Evolutionary conservation across 139 green algal species (phyloP), one percentile per base, ranked within the genome.

Genomic region (Tetradesmus lagerheimii): DNA sequence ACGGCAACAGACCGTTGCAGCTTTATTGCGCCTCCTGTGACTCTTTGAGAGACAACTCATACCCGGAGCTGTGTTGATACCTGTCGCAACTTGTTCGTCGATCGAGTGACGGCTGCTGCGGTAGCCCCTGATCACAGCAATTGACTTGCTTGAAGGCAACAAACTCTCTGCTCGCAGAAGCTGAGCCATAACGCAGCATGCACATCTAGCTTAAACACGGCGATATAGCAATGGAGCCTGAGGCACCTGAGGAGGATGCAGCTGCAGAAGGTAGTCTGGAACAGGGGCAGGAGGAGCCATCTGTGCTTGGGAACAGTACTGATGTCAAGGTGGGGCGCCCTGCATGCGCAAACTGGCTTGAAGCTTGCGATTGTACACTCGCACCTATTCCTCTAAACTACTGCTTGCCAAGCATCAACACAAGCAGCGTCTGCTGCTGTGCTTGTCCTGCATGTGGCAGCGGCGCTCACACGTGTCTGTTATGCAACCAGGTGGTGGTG

Each of bases 401-500:
- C 1, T 62, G 47, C 1, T 14, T 23, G 47, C 18, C 47, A 62
- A 8, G 43, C 8, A 8, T 50, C 43, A 50, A 8, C 43, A 4
- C 8, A 4, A 50, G 43, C 43, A 50, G 43, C 4, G 5, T 50
- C 50, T 64, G 14, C 50, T 57, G 45, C 14, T 25, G 8, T 50
- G 4, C 41, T 45, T 80, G 15, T 83, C 45, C 38, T 20, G 8
- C 27, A 27, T 11, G 15, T 78, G 20, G 67, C 67, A 34, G 8
- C 8, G n/a, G 20, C 5, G 53, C 76, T 82, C 4, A 47, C 31
- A 35, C 39, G n/a, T n/a, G 34, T 34, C 31, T 50, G 23, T 50
- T 43, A 35, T 79, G 37, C 50, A 80, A 86, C 25, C 92, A 95
- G 93, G 93, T 96, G 8, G 90, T 95, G 11, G 90, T 96, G n/a